phyloP scores from a whole-genome alignment of 1,284 basidiomycete species.

The Ustilago xerochloae region DNA sequence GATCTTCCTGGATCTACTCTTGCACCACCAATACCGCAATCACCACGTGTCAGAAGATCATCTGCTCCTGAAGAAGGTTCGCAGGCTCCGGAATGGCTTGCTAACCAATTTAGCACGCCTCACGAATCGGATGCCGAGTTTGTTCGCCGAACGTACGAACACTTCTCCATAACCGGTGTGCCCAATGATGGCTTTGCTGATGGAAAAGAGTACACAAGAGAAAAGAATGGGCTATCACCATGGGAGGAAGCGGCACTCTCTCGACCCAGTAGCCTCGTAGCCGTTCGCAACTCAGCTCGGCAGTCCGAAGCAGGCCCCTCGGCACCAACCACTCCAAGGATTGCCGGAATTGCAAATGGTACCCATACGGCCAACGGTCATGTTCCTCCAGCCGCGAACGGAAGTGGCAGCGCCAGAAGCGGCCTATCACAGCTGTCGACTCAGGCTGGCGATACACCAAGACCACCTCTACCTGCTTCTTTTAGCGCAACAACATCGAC shows the following conservation, averaged over 20 bases:
- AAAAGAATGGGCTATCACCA: constrained; percentile 41
- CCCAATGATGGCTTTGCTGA: constrained; percentile 59
- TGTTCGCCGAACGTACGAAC: constrained; percentile 60
- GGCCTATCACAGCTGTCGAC: not conserved
- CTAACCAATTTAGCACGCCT: constrained; percentile 29
- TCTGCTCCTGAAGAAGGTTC: constrained; percentile 39
- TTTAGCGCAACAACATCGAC: constrained; percentile 13
- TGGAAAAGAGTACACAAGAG: constrained; percentile 62
- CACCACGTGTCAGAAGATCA: constrained; percentile 24
- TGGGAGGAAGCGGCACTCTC: constrained; percentile 50
- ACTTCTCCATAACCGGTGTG: constrained; percentile 58
- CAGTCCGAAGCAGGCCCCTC: not conserved
- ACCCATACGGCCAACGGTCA: constrained; percentile 4
- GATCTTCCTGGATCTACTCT: constrained; percentile 7
- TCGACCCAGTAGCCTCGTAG: constrained; percentile 10
- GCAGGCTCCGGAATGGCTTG: constrained; percentile 14
- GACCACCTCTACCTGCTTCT: not conserved
- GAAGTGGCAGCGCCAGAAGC: constrained; percentile 10
- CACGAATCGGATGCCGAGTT: constrained; percentile 57
- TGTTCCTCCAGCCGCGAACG: not conserved
- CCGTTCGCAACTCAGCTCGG: not conserved
- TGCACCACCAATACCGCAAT: constrained; percentile 14
- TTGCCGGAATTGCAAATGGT: not conserved
- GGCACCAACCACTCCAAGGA: not conserved
- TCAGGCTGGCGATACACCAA: not conserved